These are phyloP conservation scores for Ganoderma lucidum DNA, from an alignment of 1,284 basidiomycete genomes.

Conservation along the genomic window DNA sequence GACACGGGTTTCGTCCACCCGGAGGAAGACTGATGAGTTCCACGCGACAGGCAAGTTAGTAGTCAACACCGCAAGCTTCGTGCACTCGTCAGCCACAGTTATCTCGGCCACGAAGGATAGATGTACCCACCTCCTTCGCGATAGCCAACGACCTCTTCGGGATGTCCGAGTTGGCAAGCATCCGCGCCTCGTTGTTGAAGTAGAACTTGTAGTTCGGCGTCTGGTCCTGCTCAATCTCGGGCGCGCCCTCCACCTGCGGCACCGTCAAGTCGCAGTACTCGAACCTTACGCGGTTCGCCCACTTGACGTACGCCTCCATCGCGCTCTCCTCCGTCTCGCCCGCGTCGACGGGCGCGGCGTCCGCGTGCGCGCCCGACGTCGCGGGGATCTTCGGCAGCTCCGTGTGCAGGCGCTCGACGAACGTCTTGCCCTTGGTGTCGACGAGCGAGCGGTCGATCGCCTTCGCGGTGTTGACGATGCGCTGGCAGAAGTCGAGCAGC, in stretches of 20 bases:
- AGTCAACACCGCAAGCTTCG: slow-evolving; percentile 85
- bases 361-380: slow-evolving; percentile 50
- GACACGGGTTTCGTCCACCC: slow-evolving; percentile 87
- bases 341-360: slow-evolving; percentile 51
- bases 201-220: slow-evolving; percentile 80
- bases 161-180: slow-evolving; percentile 81
- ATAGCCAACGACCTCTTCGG: slow-evolving; percentile 90
- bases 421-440: slow-evolving; percentile 86
- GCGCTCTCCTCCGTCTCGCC: slow-evolving; percentile 72
- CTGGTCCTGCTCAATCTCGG: slow-evolving; percentile 53
- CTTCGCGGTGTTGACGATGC: slow-evolving; percentile 79
- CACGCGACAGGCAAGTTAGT: slow-evolving; percentile 90
- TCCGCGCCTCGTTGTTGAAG: slow-evolving; percentile 81
- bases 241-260: slow-evolving; percentile 41
- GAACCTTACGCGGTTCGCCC: slow-evolving; percentile 83
- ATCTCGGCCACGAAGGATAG: slow-evolving; percentile 9
- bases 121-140: slow-evolving; percentile 80
- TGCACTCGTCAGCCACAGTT: neutral
- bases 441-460: slow-evolving; percentile 86
- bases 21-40: slow-evolving; percentile 90
- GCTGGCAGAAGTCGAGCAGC: slow-evolving; percentile 74
- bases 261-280: slow-evolving; percentile 87
- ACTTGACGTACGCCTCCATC: slow-evolving; percentile 77
- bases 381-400: slow-evolving; percentile 74
- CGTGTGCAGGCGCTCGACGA: slow-evolving; percentile 79